Conservation (phyloP, 129 eudicot species). For the Cynara cardunculus region DNA sequence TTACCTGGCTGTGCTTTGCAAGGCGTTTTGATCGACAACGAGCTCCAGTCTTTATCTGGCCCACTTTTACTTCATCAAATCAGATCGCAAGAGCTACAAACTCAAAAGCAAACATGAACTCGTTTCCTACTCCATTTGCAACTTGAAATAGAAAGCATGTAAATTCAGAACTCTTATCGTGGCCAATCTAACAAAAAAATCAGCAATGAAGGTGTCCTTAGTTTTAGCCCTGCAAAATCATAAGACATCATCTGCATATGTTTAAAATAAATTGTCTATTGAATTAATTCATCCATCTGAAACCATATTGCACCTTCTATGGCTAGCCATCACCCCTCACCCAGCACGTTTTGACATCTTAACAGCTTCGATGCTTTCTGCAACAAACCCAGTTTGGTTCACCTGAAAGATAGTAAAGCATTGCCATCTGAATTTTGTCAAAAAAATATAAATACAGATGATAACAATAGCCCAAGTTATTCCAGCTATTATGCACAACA, state of each 20-base stretch:
- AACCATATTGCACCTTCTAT: constrained; percentile 27
- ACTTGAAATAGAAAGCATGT: neutral
- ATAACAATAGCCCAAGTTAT: no score
- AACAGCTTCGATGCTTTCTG: constrained; percentile 47
- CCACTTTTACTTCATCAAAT: constrained; percentile 19
- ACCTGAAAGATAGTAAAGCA: constrained; percentile 20
- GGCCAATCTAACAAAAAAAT: constrained; percentile 39
- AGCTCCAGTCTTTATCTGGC: constrained; percentile 48
- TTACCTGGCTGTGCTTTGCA: constrained; percentile 56
- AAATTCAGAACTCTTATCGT: constrained; percentile 20
- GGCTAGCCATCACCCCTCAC: constrained; percentile 52
- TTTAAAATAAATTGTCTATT: neutral
- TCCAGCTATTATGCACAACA: no score
- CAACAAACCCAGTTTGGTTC: constrained; percentile 44
- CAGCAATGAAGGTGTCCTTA: constrained; percentile 41
- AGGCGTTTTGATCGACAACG: constrained; percentile 49
- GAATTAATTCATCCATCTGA: neutral
- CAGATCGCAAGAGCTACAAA: neutral
- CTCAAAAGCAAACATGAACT: no score
- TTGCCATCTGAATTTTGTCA: neutral
- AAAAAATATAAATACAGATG: no score
- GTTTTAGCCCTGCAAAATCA: constrained; percentile 33
- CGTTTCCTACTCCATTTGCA: no score
- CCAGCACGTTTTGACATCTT: constrained; percentile 46
- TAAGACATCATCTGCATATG: neutral